Evolutionary conservation across 305 asterid genomes (phyloP), one percentile per base, ranked within the genome.

Genomic region (Solanum chacoense): DNA sequence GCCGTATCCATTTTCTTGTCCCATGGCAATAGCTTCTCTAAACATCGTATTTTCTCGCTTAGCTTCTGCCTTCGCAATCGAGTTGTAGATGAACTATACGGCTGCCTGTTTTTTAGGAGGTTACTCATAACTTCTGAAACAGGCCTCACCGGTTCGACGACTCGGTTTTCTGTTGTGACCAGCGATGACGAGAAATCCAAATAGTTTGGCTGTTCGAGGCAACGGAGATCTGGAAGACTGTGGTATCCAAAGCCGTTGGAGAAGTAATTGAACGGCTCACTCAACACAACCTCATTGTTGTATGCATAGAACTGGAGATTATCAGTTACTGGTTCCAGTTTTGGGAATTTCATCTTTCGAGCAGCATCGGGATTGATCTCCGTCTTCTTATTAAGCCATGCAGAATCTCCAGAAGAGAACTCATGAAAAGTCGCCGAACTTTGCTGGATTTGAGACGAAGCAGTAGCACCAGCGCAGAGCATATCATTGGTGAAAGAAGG

Each of bases 21-120:
- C 94, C 92, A 89, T 11, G 99, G 98, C 81, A 95, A 90, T 55
- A 95, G 91, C 91, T 92, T 92, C 91, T 94, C 93, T n/a, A 96
- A 50, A 24, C 91, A 29, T 50, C 92, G 87, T 12, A 92, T 92
- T 88, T 93, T 95, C 22, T 96, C 98, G 91, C 96, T 91, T 29
- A 93, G 79, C 90, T 38, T 93, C 87, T 89, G 88, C 78, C 92
- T 89, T 88, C 88, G 87, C 73, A 84, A 75, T 88, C 90, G 83
- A 3, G 84, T 76, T 18, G 76, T 42, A 75, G 86, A 35, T 84
- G 85, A 24, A n/a, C 13, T 34, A 83, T 20, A 29, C 34, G 87
- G 11, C 74, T 72, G 88, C 38, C 69, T 87, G 90, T 37, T 89
- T 69, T 14, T 84, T 81, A 59, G 42, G 6, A 81, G 28, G 69